Conservation (phyloP, 1,139 yeast genomes). For the Geotrichum carabidarum region DNA sequence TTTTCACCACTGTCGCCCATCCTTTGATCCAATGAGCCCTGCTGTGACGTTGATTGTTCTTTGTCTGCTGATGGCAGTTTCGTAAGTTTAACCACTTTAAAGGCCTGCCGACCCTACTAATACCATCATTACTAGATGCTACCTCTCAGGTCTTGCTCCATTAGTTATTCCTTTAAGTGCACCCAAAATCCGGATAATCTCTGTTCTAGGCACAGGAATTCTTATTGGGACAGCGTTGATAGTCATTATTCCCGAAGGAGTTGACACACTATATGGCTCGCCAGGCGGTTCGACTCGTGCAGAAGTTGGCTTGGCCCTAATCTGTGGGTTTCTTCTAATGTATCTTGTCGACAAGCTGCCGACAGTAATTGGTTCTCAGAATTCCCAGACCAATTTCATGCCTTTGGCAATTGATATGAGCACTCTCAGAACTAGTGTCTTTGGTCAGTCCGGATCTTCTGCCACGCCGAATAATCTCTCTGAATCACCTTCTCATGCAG, state of each 20-base stretch:
- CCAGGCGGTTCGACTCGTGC: constrained; percentile 14
- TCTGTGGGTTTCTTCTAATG: constrained; percentile 52
- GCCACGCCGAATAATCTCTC: background rate
- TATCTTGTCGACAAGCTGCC: constrained; percentile 45
- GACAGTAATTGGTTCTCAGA: background rate
- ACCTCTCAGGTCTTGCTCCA: constrained; percentile 40
- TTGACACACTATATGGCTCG: constrained; percentile 43
- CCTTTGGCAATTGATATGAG: constrained; percentile 24
- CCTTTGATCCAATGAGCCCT: constrained; percentile 22
- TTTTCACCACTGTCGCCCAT: background rate
- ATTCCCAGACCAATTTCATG: constrained; percentile 12
- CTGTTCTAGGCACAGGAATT: constrained; percentile 58
- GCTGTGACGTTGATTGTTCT: constrained; percentile 28
- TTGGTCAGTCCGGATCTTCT: background rate
- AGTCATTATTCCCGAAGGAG: constrained; percentile 69
- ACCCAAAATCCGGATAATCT: constrained; percentile 35
- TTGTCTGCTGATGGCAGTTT: constrained; percentile 31
- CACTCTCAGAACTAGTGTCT: constrained; percentile 7
- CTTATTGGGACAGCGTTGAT: constrained; percentile 59
- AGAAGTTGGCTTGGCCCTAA: constrained; percentile 39
- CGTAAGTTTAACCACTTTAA: constrained; percentile 25
- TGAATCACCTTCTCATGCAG: background rate
- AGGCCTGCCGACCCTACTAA: background rate
- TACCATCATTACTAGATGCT: constrained; percentile 13
- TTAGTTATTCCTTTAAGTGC: constrained; percentile 35